Evolutionary conservation across 1,139 yeast genomes (phyloP), one percentile per base, ranked within the genome.

Genomic region (Suhomyces wounanorum): DNA sequence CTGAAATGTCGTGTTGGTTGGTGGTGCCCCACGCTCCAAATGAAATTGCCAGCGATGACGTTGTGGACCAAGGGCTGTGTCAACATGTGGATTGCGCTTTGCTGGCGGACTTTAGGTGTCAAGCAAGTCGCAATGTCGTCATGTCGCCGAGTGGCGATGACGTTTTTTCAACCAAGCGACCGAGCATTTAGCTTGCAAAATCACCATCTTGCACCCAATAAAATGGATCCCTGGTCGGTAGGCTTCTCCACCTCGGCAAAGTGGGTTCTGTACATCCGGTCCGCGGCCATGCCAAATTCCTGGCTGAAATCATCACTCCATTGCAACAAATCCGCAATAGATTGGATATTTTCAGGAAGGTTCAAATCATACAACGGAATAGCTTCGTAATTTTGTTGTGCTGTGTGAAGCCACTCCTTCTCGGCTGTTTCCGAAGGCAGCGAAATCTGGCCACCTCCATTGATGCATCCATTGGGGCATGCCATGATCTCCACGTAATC

Each of bases 401-500:
- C 73, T 31, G 63, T 57, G 4, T 57, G 55, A 16, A 77, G 58
- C 84, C 84, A 81, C 14, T 70, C 74, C 55, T 77, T 78, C 39
- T 72, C 73, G 10, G 56, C 45, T 0, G 63, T 56, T 2, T 62
- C 69, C 7, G 59, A 61, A 0, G 88, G 83, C 33, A 80, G 73
- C 18, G 80, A 75, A 37, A 89, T 84, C 62, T 91, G 94, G 0
- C 99, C 99, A 16, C 99, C 98, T 8, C 99, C 99, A 63, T 94
- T 94, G 52, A 92, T 88, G 63, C 99, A 94, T 1, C 99, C 99
- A 37, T 89, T 90, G 3, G 99, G 99, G 66, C 99, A 94, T 1
- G 99, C 99, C 97, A 91, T 92, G 36, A 94, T 88, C 62, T 94
- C 99, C 5, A 94, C 90, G 61, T 88, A 89, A 57, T 90, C 96